Base-by-base conservation (phyloP, 2,329 filamentous ascomycete species). In the Aspergillus fumigatiaffinis region DNA sequence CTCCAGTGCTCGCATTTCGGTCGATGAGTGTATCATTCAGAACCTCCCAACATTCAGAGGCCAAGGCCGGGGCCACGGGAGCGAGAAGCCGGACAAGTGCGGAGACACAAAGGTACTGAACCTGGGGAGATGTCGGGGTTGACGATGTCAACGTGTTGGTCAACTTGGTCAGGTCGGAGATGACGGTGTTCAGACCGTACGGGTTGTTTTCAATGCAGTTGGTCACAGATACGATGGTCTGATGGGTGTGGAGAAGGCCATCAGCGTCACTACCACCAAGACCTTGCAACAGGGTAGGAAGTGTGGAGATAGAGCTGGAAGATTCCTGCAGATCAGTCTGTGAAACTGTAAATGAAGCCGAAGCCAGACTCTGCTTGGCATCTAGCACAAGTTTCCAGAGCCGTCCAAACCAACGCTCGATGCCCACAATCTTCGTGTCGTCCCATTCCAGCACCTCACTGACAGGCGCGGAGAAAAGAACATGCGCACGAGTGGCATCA, bases 371-470 rank as follows among this genome's bases (percentile, higher is more conserved):
- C 26, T 71, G 56, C 56, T 66, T 65, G 10, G 71, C 60, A 46
- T 77, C 75, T 21, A 57, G 62, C 4, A 87, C 80, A 32, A 88
- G 75, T 48, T 86, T 84, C 71, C 87, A 77, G 17, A 95, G 70
- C 21, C 89, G 83, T 3, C 81, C 79, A 17, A 96, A 81, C 92
- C 92, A 96, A 53, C 92, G 84, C 51, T 89, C 88, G 20, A 95
- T 84, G 2, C 92, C 92, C 0, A 86, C 79, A 51, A 96, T 93
- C 71, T 92, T 93, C 44, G 82, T 78, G 68, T 91, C 90, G 54
- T 96, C 91, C 91, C 92, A 96, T 71, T 94, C 90, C 1, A 96
- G 82, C 1, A 94, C 84, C 56, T 96, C 91, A 46, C 81, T 86
- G 14, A 95, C 89, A 0, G 92, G 91, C 0, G 92, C 92, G 66